These are phyloP conservation scores for Quercus variabilis DNA, from an alignment of 306 rosid species.

Conservation along the genomic window DNA sequence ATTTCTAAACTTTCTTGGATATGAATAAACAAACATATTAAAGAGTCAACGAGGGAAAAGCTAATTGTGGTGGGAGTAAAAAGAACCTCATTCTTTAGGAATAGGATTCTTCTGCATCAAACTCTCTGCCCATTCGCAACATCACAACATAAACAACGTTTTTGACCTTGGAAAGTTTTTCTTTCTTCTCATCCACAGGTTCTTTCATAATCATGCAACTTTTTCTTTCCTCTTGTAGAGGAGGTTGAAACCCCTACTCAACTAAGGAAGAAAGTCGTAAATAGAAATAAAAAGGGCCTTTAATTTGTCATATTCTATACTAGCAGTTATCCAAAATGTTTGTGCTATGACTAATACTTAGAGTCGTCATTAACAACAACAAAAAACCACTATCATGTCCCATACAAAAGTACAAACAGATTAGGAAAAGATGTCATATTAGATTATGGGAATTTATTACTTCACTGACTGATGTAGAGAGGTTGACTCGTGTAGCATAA, in stretches of 20 bases:
- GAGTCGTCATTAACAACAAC: constrained; percentile 14
- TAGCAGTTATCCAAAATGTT: constrained; percentile 30
- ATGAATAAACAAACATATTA: neutral
- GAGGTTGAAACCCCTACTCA: constrained; percentile 34
- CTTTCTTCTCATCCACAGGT: constrained; percentile 38
- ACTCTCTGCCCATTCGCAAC: constrained; percentile 45
- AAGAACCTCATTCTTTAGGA: constrained; percentile 53
- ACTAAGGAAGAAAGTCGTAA: constrained; percentile 32
- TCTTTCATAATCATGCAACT: constrained; percentile 30
- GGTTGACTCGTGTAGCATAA: neutral
- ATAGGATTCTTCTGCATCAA: constrained; percentile 49
- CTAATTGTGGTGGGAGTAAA: constrained; percentile 38
- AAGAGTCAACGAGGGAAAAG: constrained; percentile 53
- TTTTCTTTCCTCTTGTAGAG: constrained; percentile 26
- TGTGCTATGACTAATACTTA: neutral
- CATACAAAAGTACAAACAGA: constrained; percentile 15
- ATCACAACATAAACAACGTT: constrained; percentile 26
- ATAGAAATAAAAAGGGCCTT: constrained; percentile 9
- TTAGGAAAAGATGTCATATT: neutral
- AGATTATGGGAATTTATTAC: neutral
- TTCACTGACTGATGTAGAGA: neutral
- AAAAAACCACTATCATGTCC: neutral
- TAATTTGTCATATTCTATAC: constrained; percentile 34
- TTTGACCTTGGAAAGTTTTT: constrained; percentile 35
- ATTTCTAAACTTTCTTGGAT: neutral